Base-by-base conservation (phyloP, 306 rosid species). In the Mimosa pudica region DNA sequence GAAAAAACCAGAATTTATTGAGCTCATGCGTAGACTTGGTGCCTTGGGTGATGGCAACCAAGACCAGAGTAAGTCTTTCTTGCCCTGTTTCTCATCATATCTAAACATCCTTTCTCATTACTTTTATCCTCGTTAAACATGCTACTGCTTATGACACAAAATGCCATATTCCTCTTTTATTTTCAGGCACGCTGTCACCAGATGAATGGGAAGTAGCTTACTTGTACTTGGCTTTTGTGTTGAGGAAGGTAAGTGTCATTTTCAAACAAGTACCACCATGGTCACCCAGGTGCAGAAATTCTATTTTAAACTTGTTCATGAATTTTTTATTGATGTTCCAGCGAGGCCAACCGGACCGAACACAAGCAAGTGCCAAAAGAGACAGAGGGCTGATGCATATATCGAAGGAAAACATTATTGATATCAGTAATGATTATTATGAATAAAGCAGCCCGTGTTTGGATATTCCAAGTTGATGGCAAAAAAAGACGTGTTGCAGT, bases 31-130 rank as follows among this genome's bases (percentile, higher is more conserved):
- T 75, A 84, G 92, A 82, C 93, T 93, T 8, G 99, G 98, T 61
- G 99, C 99, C 74, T 86, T 96, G 88, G 99, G 99, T 74, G 99
- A 96, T 77, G 93, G 97, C 35, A 96, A 88, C 89, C 98, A 88
- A 82, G 99, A 93, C 87, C 94, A 83, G 44, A 90, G 96, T 92
- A 89, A 65, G 86, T 54, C 61, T 63, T 44, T n/a, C 24, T n/a
- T 5, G 58, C 20, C 20, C 58, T 14, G 16, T 14, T 74, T 57
- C 38, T 44, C 54, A 8, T 45, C 18, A 13, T 12, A 64, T 8
- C 33, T 5, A 7, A 62, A 44, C 74, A 10, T 12, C 57, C 74
- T 7, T 16, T 47, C 58, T 12, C 36, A 24, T 8, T 10, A 18
- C 65, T 30, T 60, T 18, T 5, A 8, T 60, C 36, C 30, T 60